Conservation (phyloP, 805 yeast species). For the Yarrowia sp. region DNA sequence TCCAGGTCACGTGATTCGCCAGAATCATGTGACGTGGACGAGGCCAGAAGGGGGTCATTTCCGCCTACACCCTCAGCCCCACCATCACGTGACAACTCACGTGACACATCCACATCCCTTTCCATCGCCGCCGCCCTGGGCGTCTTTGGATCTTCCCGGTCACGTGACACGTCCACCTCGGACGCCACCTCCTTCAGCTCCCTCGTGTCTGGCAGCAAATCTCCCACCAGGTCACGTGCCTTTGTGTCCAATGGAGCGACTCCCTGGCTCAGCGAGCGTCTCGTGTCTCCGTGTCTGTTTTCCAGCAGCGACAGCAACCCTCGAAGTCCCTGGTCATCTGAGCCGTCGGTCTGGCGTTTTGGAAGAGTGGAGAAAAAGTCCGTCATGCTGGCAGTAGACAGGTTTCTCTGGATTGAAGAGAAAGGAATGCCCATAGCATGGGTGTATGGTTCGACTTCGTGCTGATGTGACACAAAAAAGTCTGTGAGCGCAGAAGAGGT, state of each 20-base stretch:
- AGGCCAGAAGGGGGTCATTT: not conserved
- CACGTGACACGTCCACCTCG: too few species aligned
- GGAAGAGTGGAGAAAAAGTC: conserved; percentile 22
- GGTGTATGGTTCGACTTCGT: conserved; percentile 37
- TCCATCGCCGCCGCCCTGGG: not conserved
- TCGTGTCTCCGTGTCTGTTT: conserved; percentile 18
- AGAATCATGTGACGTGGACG: not conserved
- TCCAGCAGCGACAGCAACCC: conserved; percentile 21
- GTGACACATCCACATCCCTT: too few species aligned
- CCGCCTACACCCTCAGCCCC: too few species aligned
- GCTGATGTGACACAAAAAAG: conserved; percentile 21
- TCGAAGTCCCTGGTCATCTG: conserved; percentile 17
- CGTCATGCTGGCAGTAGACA: conserved; percentile 38
- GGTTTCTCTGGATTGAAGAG: conserved; percentile 38
- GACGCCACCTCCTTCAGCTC: too few species aligned
- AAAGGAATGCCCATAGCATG: conserved; percentile 32
- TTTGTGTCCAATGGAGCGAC: not conserved
- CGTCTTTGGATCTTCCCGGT: too few species aligned
- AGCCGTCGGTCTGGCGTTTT: conserved; percentile 25
- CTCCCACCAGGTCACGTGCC: not conserved
- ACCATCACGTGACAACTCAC: not conserved
- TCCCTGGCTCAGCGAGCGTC: conserved; percentile 13
- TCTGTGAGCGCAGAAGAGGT: conserved; percentile 22
- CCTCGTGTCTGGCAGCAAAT: too few species aligned
- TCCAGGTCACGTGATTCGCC: not conserved